Base-by-base conservation (phyloP, 1,139 yeast genomes). In the Wickerhamomyces sp. region DNA sequence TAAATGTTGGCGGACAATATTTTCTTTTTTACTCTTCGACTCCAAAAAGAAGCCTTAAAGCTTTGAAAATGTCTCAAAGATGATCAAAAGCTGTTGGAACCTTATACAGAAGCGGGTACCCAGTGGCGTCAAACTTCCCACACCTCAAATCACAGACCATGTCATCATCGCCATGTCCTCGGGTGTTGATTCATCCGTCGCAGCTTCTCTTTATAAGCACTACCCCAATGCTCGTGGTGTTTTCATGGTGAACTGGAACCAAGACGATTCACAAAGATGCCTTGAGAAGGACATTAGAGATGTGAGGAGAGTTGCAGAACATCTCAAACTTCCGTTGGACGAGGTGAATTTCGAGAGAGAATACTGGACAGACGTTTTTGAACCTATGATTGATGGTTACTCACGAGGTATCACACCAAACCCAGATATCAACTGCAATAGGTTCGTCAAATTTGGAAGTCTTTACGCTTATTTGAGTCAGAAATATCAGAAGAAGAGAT, bases 151-250 rank as follows among this genome's bases (percentile, higher is more conserved):
- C 5, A 56, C 70, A 24, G 95, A 85, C 51, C 74, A 68, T 34
- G 72, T 91, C 16, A 65, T 84, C 23, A 75, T 91, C 3, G 96
- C 97, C 16, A 87, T 91, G 96, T 87, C 96, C 2, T 84, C 95
- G 0, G 99, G 99, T 0, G 97, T 91, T 0, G 98, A 91, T 57
- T 88, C 97, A 0, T 82, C 96, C 1, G 88, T 91, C 1, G 77
- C 85, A 3, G 97, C 97, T 0, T 78, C 91, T 0, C 48, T 88
- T 38, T 76, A 77, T 52, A 70, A 82, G 1, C 55, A 62, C 23
- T 57, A 47, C 23, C 43, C 45, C 6, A 75, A 80, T 29, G 93
- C 83, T 1, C 61, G 67, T 29, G 97, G 96, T 0, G 68, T 91
- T 2, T 89, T 83, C 58, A 91, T 91, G 97, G 86, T 88, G 23